Percentiles rank a stretch among this genome's conserved stretches.
phyloP scores from a whole-genome alignment of 495 filamentous ascomycete genomes.

The Penicillium malachiteum region DNA sequence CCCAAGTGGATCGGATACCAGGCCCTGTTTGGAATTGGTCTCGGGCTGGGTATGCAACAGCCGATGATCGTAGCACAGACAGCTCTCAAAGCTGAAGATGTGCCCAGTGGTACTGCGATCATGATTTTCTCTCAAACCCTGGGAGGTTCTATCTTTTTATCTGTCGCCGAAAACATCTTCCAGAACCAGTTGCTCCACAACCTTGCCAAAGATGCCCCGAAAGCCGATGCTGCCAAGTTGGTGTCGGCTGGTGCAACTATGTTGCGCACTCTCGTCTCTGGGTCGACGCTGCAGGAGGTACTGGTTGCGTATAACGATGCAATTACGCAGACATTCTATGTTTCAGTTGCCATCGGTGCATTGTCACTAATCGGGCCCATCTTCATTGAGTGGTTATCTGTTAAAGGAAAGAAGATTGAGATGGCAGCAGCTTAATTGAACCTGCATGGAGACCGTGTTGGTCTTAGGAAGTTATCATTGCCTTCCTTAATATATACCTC shows the following conservation, averaged over 20 bases:
- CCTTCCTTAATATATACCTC: not conserved
- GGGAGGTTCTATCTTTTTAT: slow-evolving; percentile 71
- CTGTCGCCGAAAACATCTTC: slow-evolving; percentile 76
- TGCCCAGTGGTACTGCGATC: slow-evolving; percentile 64
- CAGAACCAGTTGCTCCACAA: slow-evolving; percentile 64
- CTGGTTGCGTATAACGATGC: slow-evolving; percentile 69
- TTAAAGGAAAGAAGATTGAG: slow-evolving; percentile 82
- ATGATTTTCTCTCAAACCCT: slow-evolving; percentile 72
- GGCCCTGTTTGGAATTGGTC: slow-evolving; percentile 64
- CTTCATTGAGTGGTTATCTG: slow-evolving; percentile 73
- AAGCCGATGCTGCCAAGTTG: slow-evolving; percentile 48
- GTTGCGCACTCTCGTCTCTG: slow-evolving; percentile 50
- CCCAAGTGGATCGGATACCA: slow-evolving; percentile 78
- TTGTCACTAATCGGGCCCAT: slow-evolving; percentile 60
- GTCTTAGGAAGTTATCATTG: slow-evolving; percentile 1
- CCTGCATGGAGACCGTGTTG: not conserved
- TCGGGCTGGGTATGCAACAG: slow-evolving; percentile 69
- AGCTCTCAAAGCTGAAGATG: slow-evolving; percentile 57
- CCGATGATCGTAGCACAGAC: slow-evolving; percentile 69
- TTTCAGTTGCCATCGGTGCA: slow-evolving; percentile 62
- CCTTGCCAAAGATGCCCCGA: slow-evolving; percentile 50
- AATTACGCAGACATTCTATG: slow-evolving; percentile 66
- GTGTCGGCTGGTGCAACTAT: slow-evolving; percentile 66
- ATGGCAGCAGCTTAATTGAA: slow-evolving; percentile 42
- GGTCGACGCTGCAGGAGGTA: slow-evolving; percentile 52